Evolutionary conservation across 768 basidiomycete species (phyloP).

Genomic region (Rhodotorula diobovata): DNA sequence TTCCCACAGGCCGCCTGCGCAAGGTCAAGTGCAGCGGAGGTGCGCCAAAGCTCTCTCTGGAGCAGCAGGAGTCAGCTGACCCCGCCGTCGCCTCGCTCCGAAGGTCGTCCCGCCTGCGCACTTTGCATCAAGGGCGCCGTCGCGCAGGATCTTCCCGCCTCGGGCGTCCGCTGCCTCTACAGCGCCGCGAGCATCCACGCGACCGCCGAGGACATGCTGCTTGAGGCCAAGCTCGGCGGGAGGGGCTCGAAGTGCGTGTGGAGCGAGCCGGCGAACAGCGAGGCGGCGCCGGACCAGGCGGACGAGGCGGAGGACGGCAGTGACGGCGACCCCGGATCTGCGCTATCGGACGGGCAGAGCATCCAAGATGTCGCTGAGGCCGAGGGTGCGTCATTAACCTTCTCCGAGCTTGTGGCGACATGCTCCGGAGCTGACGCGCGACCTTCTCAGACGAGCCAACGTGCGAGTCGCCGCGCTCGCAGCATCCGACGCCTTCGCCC

Average conservation of each 20-base stretch:
- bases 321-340: background rate
- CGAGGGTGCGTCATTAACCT: background rate
- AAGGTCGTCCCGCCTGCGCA: constrained; percentile 14
- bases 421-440: no score
- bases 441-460: background rate
- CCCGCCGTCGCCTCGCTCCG: background rate
- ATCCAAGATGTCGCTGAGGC: no score
- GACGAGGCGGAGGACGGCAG: background rate
- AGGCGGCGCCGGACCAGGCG: background rate
- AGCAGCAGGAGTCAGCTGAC: background rate
- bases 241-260: background rate
- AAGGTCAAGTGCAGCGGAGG: constrained; percentile 4
- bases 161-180: constrained; percentile 5
- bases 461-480: background rate
- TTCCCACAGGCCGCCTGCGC: background rate
- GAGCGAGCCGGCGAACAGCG: background rate
- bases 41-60: no score
- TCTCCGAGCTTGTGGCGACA: no score
- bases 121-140: constrained; percentile 1
- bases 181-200: background rate
- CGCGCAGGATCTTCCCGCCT: background rate
- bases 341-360: no score
- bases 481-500: no score
- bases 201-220: background rate
- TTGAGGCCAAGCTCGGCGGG: constrained; percentile 7